phyloP scores from a whole-genome alignment of 345 rosid genomes.

The Salix koriyanagi region DNA sequence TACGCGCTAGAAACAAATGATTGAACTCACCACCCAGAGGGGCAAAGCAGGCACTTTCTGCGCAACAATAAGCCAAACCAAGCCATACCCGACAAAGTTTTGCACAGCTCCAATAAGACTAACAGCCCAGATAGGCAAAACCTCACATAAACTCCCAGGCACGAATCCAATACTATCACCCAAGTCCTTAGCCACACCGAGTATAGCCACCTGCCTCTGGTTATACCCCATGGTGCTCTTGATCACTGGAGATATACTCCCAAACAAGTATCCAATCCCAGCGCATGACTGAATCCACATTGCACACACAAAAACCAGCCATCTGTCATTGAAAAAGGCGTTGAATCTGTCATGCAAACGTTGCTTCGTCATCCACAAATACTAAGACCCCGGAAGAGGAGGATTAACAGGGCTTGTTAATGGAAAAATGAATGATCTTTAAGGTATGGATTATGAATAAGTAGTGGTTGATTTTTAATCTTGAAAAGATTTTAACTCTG shows the following conservation, averaged over 20 bases:
- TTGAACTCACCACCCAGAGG: slow-evolving; percentile 74
- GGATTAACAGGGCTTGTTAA: no score
- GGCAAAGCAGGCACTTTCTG: slow-evolving; percentile 55
- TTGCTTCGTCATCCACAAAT: slow-evolving; percentile 10
- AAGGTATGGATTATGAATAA: no score
- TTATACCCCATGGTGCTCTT: slow-evolving; percentile 61
- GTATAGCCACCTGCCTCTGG: slow-evolving; percentile 67
- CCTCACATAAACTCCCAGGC: slow-evolving; percentile 59
- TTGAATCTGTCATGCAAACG: slow-evolving; percentile 23
- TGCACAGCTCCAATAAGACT: slow-evolving; percentile 55
- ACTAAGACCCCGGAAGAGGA: no score
- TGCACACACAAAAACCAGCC: slow-evolving; percentile 78
- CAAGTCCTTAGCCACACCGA: slow-evolving; percentile 81
- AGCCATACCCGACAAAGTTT: slow-evolving; percentile 63
- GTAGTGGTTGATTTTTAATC: no score
- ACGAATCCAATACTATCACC: slow-evolving; percentile 65
- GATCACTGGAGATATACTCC: slow-evolving; percentile 77
- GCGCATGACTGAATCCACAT: slow-evolving; percentile 81
- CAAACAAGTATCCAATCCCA: slow-evolving; percentile 77
- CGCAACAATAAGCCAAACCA: slow-evolving; percentile 61
- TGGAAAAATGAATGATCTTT: no score
- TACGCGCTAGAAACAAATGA: background rate
- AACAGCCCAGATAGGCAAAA: slow-evolving; percentile 57
- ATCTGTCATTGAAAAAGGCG: slow-evolving; percentile 48
- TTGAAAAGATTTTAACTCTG: no score